phyloP scores from a whole-genome alignment of 257 asterid species.

The Cinchona pubescens region DNA sequence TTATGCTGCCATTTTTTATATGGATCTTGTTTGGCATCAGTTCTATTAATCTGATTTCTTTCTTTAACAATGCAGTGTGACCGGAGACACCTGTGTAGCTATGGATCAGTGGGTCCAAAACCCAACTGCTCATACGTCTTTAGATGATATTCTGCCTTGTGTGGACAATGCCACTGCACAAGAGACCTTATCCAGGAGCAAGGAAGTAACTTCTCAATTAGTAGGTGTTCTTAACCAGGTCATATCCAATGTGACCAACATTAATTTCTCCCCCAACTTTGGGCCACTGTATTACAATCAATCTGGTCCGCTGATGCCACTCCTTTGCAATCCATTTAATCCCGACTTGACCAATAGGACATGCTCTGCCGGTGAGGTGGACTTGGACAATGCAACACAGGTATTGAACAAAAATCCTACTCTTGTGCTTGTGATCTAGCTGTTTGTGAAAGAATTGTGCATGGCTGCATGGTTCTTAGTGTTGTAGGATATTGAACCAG shows the following conservation, averaged over 20 bases:
- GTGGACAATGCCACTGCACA: slow-evolving; percentile 73
- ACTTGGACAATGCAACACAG: slow-evolving; percentile 74
- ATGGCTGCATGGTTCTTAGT: not conserved
- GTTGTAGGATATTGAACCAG: not conserved
- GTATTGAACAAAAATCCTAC: slow-evolving; percentile 30
- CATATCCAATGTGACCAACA: slow-evolving; percentile 75
- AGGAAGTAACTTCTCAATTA: slow-evolving; percentile 69
- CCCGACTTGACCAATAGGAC: slow-evolving; percentile 58
- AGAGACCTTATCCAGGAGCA: slow-evolving; percentile 60
- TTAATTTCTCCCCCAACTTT: slow-evolving; percentile 68
- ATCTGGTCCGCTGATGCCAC: slow-evolving; percentile 81
- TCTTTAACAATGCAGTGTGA: slow-evolving; percentile 42
- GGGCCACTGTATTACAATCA: slow-evolving; percentile 75
- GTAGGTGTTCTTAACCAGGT: slow-evolving; percentile 59
- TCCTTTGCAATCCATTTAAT: slow-evolving; percentile 74
- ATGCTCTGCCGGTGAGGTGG: slow-evolving; percentile 62
- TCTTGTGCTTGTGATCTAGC: not conserved
- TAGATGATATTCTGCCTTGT: slow-evolving; percentile 80
- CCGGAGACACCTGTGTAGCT: slow-evolving; percentile 80
- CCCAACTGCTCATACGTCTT: slow-evolving; percentile 78
- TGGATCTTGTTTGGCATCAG: not conserved
- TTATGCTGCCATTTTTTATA: not conserved
- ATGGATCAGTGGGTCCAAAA: slow-evolving; percentile 84
- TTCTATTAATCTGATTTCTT: not conserved
- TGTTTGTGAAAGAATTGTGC: not conserved